A percentile compares a stretch with the other conserved stretches of the same genome.
Evolutionary conservation across 805 yeast species (phyloP).

Genomic region (Yarrowia yakushimensis): DNA sequence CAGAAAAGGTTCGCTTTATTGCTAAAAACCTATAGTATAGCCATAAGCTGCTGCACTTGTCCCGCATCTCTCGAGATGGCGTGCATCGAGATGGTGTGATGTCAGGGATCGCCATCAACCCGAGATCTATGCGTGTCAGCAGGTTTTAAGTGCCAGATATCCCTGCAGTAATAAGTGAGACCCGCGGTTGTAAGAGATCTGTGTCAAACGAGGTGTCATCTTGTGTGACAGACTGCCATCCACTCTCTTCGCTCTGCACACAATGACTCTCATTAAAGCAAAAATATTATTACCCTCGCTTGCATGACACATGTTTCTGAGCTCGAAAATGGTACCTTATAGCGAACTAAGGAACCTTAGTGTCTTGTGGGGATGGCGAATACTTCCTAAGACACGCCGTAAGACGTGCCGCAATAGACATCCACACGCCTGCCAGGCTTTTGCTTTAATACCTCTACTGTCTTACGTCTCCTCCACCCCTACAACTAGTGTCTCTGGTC

Average conservation of each 20-base stretch:
- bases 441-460: no score
- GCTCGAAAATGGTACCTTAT: conserved; percentile 2
- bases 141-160: not conserved
- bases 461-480: no score
- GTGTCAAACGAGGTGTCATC: not conserved
- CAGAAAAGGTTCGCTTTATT: not conserved
- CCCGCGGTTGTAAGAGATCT: not conserved
- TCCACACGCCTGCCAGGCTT: not conserved
- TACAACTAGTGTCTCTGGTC: no score
- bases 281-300: not conserved
- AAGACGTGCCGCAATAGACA: not conserved
- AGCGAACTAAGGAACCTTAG: not conserved
- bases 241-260: not conserved
- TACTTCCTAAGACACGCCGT: not conserved
- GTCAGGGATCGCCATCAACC: not conserved
- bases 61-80: not conserved
- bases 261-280: not conserved
- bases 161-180: not conserved
- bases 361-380: not conserved
- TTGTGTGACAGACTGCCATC: not conserved
- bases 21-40: not conserved
- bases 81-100: not conserved
- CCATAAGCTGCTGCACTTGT: not conserved
- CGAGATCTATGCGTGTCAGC: not conserved
- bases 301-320: not conserved